Base-by-base conservation (phyloP, 2,329 filamentous ascomycete species). In the Xenosphaeropsis pyriputrescens region DNA sequence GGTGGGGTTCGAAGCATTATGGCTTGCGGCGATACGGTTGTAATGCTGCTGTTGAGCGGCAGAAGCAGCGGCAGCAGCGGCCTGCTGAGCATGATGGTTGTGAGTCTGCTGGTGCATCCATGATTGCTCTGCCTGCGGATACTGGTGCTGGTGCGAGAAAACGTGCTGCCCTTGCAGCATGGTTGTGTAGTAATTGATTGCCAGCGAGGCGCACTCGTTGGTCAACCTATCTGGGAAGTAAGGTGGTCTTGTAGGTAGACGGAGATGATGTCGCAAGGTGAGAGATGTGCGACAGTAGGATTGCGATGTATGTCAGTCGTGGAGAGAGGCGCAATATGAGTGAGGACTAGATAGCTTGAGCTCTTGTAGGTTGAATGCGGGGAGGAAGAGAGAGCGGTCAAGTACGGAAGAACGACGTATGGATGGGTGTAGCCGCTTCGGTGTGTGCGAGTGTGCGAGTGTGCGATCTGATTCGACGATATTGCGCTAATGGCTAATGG, bases 11-110 rank as follows among this genome's bases (percentile, higher is more conserved):
- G 46, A 41, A 39, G 65, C 67, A 48, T 72, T 76, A 52, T 76
- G 77, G 46, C 67, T 75, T 50, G 71, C 70, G 34, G 79, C 72
- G 49, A 93, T 72, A 46, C 83, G 79, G 56, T 72, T 80, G 60
- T 85, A 88, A 56, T 83, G 78, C 52, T 65, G 62, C 43, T 57
- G 55, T 46, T 57, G 55, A 41, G 57, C 47, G 45, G 53, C 46
- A 16, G 50, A 49, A 22, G 42, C 34, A 14, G 51, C 52, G 35
- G 50, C 51, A n/a, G 50, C 53, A 7, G 52, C 52, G 14, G 48
- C 50, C 47, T 58, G 56, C 45, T 58, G 57, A 22, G 57, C 56
- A 41, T 60, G 57, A 37, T 57, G 56, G 38, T 60, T 56, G 41
- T 60, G 56, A 37, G 46, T 49, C 40, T 61, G 58, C 43, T 60